Base-by-base conservation (phyloP, 1,284 basidiomycete species). In the Cutaneotrichosporon cyanovorans region DNA sequence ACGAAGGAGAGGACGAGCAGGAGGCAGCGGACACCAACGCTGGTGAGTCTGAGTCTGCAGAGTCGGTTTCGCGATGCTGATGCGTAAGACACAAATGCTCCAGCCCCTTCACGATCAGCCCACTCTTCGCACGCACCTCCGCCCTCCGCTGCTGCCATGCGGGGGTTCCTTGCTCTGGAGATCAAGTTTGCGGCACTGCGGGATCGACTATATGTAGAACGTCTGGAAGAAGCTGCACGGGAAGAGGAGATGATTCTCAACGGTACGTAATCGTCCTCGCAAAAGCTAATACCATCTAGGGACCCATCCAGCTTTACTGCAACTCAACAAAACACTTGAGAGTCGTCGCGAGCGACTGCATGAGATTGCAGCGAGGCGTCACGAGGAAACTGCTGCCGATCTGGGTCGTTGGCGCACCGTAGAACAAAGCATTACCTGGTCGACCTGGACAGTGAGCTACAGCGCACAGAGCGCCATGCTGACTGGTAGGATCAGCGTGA, bases 121-220 rank as follows among this genome's bases (percentile, higher is more conserved):
- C 62, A 68, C 41, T 63, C 67, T 1, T 62, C 64, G 1, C 68
- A 71, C 46, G 62, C 63, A 0, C 62, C 70, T 7, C 64, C 65
- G 4, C 69, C 69, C 0, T 63, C 63, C 0, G 34, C 65, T 21
- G 76, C 77, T 34, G 75, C 76, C 3, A 72, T 78, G 59, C 74
- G 76, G 37, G 72, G 73, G 0, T 60, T 80, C 21, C 68, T 78
- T 18, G 72, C 71, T 51, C 76, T 79, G 39, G 78, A 80, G 59
- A 71, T 79, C 56, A 74, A 75, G 31, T 78, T 78, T 51, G 77
- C 77, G 1, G 69, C 73, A 30, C 57, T 80, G 35, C 60, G 78
- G 21, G 77, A 80, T 59, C 67, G 73, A 31, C 68, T 79, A 18
- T 79, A 77, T 58, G 60, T 77, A 28, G 78, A 80, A 57, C 62